Evolutionary conservation across 805 yeast genomes (phyloP).

Genomic region (Saturnispora serradocipensis): DNA sequence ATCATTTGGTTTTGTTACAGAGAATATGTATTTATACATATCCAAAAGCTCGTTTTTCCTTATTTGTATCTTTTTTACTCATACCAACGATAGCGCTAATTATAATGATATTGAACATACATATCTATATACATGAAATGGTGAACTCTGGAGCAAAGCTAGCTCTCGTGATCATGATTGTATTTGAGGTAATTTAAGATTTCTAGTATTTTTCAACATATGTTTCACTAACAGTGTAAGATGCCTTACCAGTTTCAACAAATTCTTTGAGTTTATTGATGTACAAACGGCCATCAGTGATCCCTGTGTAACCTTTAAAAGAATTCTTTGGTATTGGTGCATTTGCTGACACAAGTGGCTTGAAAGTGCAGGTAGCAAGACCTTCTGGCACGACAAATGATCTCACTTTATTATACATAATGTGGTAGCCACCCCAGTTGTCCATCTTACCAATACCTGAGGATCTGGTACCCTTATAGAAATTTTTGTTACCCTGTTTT

Average conservation of each 20-base stretch:
- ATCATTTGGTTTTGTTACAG: too few relatives aligned
- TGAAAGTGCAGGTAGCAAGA: conserved; percentile 32
- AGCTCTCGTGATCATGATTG: not conserved
- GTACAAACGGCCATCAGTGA: conserved; percentile 65
- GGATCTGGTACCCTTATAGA: conserved; percentile 94
- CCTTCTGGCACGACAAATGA: conserved; percentile 75
- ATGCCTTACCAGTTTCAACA: conserved; percentile 59
- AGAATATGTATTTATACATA: too few relatives aligned
- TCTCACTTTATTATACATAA: conserved; percentile 80
- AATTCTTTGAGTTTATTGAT: conserved; percentile 66
- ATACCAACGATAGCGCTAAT: not conserved
- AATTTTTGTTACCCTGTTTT: conserved; percentile 89
- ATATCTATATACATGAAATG: conserved; percentile 10
- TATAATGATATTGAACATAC: not conserved
- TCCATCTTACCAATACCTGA: conserved; percentile 75
- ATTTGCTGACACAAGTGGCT: conserved; percentile 70
- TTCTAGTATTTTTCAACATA: conserved; percentile 27
- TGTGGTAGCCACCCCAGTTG: conserved; percentile 54
- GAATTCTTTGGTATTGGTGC: conserved; percentile 62
- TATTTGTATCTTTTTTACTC: too few relatives aligned
- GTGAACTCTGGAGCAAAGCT: not conserved
- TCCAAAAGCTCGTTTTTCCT: too few relatives aligned
- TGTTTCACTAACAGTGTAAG: conserved; percentile 23
- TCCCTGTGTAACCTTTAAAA: conserved; percentile 57
- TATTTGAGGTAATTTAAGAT: not conserved